Conservation (phyloP, 2,329 filamentous ascomycete species). For the Xylaria polymorpha region DNA sequence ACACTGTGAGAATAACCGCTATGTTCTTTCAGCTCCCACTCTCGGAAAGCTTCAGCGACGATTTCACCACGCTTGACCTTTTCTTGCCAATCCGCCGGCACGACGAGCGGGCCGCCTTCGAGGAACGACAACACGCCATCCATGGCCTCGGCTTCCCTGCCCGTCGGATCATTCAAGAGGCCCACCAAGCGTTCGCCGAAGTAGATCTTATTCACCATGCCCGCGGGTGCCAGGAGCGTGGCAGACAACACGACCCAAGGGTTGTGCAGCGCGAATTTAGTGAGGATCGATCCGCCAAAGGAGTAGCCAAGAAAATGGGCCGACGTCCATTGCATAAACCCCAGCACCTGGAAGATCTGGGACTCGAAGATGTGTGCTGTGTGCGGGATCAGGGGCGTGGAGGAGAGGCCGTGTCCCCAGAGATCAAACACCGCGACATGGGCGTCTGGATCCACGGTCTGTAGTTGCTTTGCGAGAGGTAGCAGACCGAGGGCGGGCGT, state of each 20-base stretch:
- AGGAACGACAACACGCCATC: conserved; percentile 21
- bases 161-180: conserved; percentile 16
- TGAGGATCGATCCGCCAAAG: conserved; percentile 27
- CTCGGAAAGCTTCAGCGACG: conserved; percentile 29
- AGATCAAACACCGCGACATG: conserved; percentile 32
- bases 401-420: conserved; percentile 36
- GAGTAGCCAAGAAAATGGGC: conserved; percentile 35
- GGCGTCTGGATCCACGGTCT: conserved; percentile 15
- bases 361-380: conserved; percentile 31
- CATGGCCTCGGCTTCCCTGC: conserved; percentile 24
- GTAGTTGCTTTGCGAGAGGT: conserved; percentile 26
- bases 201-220: conserved; percentile 1
- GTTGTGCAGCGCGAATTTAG: conserved; percentile 22
- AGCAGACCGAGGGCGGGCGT: conserved; percentile 34
- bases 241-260: conserved; percentile 16
- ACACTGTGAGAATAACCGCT: conserved; percentile 25
- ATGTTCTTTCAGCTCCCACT: conserved; percentile 34
- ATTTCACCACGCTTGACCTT: conserved; percentile 27
- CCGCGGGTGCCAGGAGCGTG: conserved; percentile 29
- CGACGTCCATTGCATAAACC: conserved; percentile 13
- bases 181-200: conserved; percentile 4
- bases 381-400: conserved; percentile 28
- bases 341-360: conserved; percentile 33
- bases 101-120: conserved; percentile 30
- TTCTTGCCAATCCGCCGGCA: conserved; percentile 32